Conservation (phyloP, 1,284 basidiomycete species). For the Trametes pubescens region DNA sequence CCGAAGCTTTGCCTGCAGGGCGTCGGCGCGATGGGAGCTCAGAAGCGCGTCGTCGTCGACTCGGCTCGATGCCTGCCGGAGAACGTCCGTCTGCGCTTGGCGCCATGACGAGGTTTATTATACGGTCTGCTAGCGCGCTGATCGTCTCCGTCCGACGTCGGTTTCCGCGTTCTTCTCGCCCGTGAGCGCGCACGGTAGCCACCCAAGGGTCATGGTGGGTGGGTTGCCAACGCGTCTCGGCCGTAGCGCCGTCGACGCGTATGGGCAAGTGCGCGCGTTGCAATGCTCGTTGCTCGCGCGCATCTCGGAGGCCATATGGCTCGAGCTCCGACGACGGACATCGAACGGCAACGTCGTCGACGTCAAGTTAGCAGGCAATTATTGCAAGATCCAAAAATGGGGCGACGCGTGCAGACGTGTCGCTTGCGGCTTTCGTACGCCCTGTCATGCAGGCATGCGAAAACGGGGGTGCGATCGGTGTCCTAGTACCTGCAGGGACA, state of each 20-base stretch:
- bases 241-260: not conserved
- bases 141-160: conserved; percentile 3
- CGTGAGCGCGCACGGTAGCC: not conserved
- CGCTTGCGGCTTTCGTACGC: conserved; percentile 8
- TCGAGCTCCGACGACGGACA: not conserved
- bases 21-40: conserved; percentile 4
- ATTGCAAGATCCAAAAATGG: not conserved
- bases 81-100: not conserved
- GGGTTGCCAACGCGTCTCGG: too few species aligned
- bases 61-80: conserved; percentile 11
- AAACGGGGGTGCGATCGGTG: conserved; percentile 29
- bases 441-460: conserved; percentile 19
- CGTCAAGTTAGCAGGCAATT: not conserved
- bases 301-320: not conserved
- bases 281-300: not conserved
- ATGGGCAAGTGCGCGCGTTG: not conserved
- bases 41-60: conserved; percentile 5
- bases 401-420: not conserved
- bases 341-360: not conserved
- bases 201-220: too few species aligned
- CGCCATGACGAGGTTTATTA: conserved; percentile 3
- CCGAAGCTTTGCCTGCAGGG: not conserved
- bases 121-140: not conserved
- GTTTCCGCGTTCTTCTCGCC: not conserved
- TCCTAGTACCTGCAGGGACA: conserved; percentile 11